Base-by-base conservation (phyloP, 129 eudicot genomes). In the Smallanthus sonchifolius region DNA sequence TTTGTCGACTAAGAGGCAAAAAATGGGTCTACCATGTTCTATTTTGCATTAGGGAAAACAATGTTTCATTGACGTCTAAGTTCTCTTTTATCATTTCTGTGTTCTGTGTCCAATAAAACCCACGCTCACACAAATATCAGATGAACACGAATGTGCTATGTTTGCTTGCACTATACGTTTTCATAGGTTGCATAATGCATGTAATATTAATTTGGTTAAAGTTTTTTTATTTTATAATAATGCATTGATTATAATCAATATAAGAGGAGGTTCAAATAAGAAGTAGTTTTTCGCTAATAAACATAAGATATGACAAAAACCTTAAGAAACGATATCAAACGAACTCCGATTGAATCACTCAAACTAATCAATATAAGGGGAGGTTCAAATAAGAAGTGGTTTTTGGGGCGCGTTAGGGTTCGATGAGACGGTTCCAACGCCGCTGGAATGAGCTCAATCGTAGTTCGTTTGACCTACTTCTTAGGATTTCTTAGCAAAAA, bases 1-100 rank as follows among this genome's bases (percentile, higher is more conserved):
- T 80, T 61, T 77, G 80, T 81, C 37, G 66, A 78, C 80, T 59
- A 49, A 44, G 73, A 43, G 75, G 78, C 82, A 69, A 28, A 48
- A 40, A 2, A 10, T 60, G 86, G 85, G 44, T 86, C 92, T 77
- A 80, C 92, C 92, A 85, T 87, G 89, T 85, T 87, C 85, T 34
- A 65, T 39, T 62, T 82, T 34, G 63, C 48, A 71, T 70, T 47
- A 69, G 52, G 77, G 42, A 20, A 57, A 69, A 30, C 17, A 59
- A 11, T 57, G 64, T 57, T 36, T 10, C 16, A 76, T 76, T 16
- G 39, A 74, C 37, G 11, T 44, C 49, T 74, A 11, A 44, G 9
- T 36, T 11, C 6, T 20, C 13, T 61, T 74, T 3, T 38, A 37
- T 44, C n/a, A 10, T 37, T 14, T n/a, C 7, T 75, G 28, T 51